Evolutionary conservation across 2,329 filamentous ascomycete genomes (phyloP), one percentile per base, ranked within the genome.

Genomic region (Fusarium sp.): DNA sequence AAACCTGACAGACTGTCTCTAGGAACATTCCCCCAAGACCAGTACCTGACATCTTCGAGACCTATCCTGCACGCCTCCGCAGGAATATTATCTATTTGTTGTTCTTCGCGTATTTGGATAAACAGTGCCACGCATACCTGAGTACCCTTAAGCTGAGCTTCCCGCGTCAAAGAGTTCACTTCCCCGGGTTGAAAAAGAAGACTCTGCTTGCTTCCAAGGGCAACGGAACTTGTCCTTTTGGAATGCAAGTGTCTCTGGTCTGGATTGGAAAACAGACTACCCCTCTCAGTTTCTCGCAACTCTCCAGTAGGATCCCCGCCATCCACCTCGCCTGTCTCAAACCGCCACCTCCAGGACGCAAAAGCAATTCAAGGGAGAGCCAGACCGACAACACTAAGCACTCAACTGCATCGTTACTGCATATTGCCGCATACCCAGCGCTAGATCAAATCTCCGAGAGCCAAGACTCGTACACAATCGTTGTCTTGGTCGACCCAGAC

Each of bases 401-500:
- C 69, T 72, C 66, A 78, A 73, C 75, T 67, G 70, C 67, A 75
- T 72, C 73, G 70, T 65, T 66, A 37, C 68, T 74, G 59, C 61
- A 72, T 69, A 59, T 75, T 77, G 71, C 70, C 68, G 69, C 75
- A 70, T 76, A 66, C 55, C 63, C 69, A 67, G 69, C 72, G 69
- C 70, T 69, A 69, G 72, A 78, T 75, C 78, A 78, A 80, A 80
- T 80, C 75, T 80, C 77, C 78, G 77, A 79, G 60, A 71, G 69
- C 60, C 71, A 75, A 75, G 55, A 69, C 70, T 60, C 57, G 57
- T 70, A 66, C 57, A 72, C 71, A 65, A 72, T 71, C 71, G 64
- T 69, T 71, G 71, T 77, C 72, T 74, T 72, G 67, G 67, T 63
- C 59, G 55, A 72, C 65, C 59, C 73, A 69, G 75, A 69, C 69